Conservation (phyloP, 148 eudicot genomes). For the Drosera capensis region DNA sequence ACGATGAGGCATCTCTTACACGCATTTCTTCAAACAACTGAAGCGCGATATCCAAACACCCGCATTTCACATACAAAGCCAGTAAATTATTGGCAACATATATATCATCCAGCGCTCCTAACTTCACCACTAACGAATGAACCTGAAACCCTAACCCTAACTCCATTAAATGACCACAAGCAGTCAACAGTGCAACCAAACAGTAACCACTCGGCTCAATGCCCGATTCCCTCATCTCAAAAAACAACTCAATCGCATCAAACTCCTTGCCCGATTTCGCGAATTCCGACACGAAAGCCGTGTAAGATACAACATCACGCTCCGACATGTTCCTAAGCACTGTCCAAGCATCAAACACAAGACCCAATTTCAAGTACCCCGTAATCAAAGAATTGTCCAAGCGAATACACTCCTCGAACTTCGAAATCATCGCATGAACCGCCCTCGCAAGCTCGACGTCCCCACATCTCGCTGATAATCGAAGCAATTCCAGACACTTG, state of each 20-base stretch:
- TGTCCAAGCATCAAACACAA: constrained; percentile 21
- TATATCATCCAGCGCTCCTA: constrained; percentile 23
- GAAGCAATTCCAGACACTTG: constrained; percentile 30
- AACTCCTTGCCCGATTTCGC: constrained; percentile 28
- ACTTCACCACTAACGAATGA: constrained; percentile 46
- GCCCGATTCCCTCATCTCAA: constrained; percentile 39
- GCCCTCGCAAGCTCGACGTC: constrained; percentile 37
- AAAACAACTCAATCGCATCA: constrained; percentile 39
- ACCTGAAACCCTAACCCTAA: constrained; percentile 44
- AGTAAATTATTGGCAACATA: constrained; percentile 51
- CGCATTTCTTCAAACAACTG: constrained; percentile 59
- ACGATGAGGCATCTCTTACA: constrained; percentile 48
- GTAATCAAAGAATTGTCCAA: constrained; percentile 33
- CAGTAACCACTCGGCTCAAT: constrained; percentile 59
- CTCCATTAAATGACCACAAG: constrained; percentile 35
- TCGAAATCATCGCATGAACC: constrained; percentile 53
- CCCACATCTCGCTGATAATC: constrained; percentile 19
- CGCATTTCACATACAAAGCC: constrained; percentile 48
- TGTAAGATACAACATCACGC: constrained; percentile 63
- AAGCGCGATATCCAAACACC: constrained; percentile 28
- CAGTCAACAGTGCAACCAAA: constrained; percentile 59
- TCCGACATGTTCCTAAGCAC: constrained; percentile 24
- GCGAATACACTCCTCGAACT: constrained; percentile 27
- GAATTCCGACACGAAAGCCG: constrained; percentile 42
- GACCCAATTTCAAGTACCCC: constrained; percentile 49